Conservation (phyloP, 495 filamentous ascomycete species). For the Podospora australis region DNA sequence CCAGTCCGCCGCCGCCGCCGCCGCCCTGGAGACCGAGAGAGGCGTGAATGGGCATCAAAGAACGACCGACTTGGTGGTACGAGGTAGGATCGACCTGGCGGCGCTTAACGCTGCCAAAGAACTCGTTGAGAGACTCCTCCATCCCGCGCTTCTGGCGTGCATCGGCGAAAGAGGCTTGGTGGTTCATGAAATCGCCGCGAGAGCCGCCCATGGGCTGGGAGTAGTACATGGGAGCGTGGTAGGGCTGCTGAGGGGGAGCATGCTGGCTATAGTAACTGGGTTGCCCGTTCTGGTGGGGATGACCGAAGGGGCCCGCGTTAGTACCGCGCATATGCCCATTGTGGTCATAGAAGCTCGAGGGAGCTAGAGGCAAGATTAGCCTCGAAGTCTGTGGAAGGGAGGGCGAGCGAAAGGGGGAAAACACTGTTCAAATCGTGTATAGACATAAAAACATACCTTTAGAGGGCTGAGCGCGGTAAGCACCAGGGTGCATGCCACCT, state of each 20-base stretch:
- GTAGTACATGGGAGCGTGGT: constrained; percentile 58
- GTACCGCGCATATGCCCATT: constrained; percentile 50
- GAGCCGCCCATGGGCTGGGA: constrained; percentile 47
- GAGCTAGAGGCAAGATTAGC: constrained; percentile 45
- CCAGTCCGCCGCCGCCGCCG: constrained; percentile 55
- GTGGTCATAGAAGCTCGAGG: constrained; percentile 52
- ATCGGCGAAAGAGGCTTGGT: constrained; percentile 52
- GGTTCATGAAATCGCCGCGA: constrained; percentile 41
- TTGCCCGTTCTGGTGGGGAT: constrained; percentile 43
- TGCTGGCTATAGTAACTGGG: constrained; percentile 51
- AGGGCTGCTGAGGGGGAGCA: constrained; percentile 54
- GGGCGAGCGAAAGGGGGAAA: constrained; percentile 15
- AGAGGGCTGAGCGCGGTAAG: constrained; percentile 39
- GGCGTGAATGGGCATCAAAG: constrained; percentile 66
- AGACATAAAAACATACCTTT: constrained; percentile 59
- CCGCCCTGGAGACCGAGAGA: constrained; percentile 59
- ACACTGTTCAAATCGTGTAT: no score
- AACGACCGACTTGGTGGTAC: constrained; percentile 74
- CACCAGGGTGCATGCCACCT: constrained; percentile 53
- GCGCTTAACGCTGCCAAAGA: constrained; percentile 87
- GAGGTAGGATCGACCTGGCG: constrained; percentile 79
- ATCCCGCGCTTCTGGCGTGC: constrained; percentile 67
- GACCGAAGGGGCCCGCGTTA: constrained; percentile 46
- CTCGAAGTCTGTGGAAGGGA: constrained; percentile 18
- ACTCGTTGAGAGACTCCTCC: constrained; percentile 85